Base-by-base conservation (phyloP, 2,329 filamentous ascomycete species). In the Exophiala sideris region DNA sequence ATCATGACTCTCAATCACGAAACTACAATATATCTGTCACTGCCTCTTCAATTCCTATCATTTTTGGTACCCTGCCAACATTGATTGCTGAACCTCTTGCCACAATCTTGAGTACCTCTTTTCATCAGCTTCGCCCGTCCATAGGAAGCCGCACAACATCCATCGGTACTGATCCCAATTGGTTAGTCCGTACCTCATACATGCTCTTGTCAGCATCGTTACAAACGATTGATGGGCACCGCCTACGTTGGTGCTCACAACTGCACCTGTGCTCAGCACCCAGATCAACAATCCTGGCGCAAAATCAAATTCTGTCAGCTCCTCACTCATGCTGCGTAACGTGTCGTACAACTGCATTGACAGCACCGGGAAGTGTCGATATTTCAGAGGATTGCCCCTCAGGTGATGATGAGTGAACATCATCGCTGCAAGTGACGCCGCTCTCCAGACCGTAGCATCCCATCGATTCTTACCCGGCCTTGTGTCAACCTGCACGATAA, bases 301-400 rank as follows among this genome's bases (percentile, higher is more conserved):
- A 34, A 58, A 58, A 34, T 55, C 56, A 5, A 58, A 38, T 16
- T 58, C 56, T 9, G 20, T 3, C 12, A 58, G 41, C 14, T 55
- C 56, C 11, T 51, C 47, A 18, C 49, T 44, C 52, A 58, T 52
- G 12, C n/a, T 49, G n/a, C 52, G 21, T 3, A 58, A 40, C 2
- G 51, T 58, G 18, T 46, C 40, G 39, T 54, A 45, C 2, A 58
- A 33, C n/a, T 48, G 56, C 10, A 16, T 48, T 12, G 56, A 48
- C 38, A 58, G 29, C 18, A 52, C 45, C 10, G 36, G 45, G 40
- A 58, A 58, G 33, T 55, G 52, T 20, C 56, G 52, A 29, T 55
- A 58, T 36, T 45, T 48, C 9, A 58, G 44, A 6, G 56, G 56
- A 33, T 58, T 58, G 8, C 56, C 56, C 14, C 52, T 35, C 36